Conservation (phyloP, 2,329 filamentous ascomycete genomes). For the Calonectria hongkongensis region DNA sequence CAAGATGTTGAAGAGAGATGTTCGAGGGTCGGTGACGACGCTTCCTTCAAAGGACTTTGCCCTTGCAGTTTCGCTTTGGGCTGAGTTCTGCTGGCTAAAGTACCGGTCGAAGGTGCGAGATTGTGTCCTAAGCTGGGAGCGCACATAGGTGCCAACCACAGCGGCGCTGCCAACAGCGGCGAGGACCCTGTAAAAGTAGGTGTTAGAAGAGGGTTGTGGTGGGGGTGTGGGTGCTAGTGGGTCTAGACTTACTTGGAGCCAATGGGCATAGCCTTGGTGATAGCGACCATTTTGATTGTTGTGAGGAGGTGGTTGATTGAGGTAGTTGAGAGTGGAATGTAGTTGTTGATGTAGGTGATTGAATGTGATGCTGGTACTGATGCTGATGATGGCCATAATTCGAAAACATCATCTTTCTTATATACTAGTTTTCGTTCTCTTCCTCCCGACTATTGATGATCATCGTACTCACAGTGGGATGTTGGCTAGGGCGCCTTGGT, state of each 20-base stretch:
- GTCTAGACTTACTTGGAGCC: slow-evolving; percentile 4
- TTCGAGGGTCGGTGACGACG: slow-evolving; percentile 58
- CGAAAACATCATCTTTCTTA: slow-evolving; percentile 2
- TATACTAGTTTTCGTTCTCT: background rate
- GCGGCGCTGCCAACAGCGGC: slow-evolving; percentile 32
- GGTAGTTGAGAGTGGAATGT: background rate
- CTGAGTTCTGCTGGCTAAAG: slow-evolving; percentile 62
- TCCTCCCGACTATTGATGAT: background rate
- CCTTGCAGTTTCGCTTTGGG: slow-evolving; percentile 60
- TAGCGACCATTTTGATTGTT: slow-evolving; percentile 14
- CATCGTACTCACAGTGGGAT: slow-evolving; percentile 1
- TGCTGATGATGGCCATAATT: background rate
- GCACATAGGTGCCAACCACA: slow-evolving; percentile 58
- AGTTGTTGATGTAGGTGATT: slow-evolving; percentile 16
- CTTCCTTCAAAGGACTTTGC: slow-evolving; percentile 57
- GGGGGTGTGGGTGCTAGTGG: background rate
- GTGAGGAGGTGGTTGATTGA: background rate
- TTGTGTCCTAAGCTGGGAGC: slow-evolving; percentile 57
- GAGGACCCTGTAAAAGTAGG: slow-evolving; percentile 2
- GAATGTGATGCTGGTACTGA: slow-evolving; percentile 18
- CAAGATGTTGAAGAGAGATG: slow-evolving; percentile 59
- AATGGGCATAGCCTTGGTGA: slow-evolving; percentile 22
- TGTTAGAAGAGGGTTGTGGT: background rate
- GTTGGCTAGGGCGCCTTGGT: background rate
- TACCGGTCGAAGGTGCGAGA: slow-evolving; percentile 61